Evolutionary conservation across 345 rosid genomes (phyloP).

Genomic region (Dipteronia dyeriana): DNA sequence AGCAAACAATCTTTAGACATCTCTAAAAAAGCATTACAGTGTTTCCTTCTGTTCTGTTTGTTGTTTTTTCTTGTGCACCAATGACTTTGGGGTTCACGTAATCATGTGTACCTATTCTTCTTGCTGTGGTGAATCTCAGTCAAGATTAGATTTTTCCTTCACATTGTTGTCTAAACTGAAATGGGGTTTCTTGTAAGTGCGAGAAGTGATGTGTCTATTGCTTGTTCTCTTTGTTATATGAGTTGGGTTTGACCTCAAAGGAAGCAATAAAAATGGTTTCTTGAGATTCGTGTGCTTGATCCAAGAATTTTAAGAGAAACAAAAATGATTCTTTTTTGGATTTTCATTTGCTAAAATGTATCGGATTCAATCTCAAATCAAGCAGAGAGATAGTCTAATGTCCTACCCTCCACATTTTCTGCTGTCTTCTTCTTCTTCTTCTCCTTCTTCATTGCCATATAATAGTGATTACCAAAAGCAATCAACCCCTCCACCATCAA

Average conservation of each 20-base stretch:
- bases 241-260: constrained; percentile 31
- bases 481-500: constrained; percentile 24
- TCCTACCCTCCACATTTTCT: constrained; percentile 26
- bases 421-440: constrained; percentile 37
- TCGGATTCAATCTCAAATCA: constrained; percentile 33
- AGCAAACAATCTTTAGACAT: constrained; percentile 13
- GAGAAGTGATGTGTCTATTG: constrained; percentile 32
- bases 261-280: constrained; percentile 18
- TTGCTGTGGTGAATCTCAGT: constrained; percentile 30
- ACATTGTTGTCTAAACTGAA: constrained; percentile 23
- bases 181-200: constrained; percentile 33
- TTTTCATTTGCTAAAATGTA: constrained; percentile 44
- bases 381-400: constrained; percentile 31
- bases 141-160: constrained; percentile 23
- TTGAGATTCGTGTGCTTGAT: constrained; percentile 19
- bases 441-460: constrained; percentile 35
- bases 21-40: constrained; percentile 19
- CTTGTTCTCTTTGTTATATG: constrained; percentile 29
- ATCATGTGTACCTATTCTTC: constrained; percentile 29
- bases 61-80: constrained; percentile 18
- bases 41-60: constrained; percentile 14
- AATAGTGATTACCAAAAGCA: constrained; percentile 34
- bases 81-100: constrained; percentile 4
- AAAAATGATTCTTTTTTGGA: constrained; percentile 31
- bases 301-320: constrained; percentile 16